A percentile compares a stretch with the other conserved stretches of the same genome.
phyloP scores from a whole-genome alignment of 495 filamentous ascomycete species.

The Penicillium coprophilum region DNA sequence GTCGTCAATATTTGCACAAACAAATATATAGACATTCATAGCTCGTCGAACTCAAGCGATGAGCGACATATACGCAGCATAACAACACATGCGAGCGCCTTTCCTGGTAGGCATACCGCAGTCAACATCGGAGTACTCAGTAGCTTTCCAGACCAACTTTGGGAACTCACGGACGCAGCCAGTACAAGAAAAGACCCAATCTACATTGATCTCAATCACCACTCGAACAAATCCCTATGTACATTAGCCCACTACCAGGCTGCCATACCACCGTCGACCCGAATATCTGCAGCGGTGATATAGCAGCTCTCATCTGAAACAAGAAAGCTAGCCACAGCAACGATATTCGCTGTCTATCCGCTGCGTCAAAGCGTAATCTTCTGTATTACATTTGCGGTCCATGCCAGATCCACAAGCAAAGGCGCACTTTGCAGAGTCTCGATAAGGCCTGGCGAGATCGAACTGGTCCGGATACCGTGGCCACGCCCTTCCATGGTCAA shows the following conservation, averaged over 20 bases:
- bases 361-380: constrained; percentile 60
- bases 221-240: background rate
- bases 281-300: constrained; percentile 83
- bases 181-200: background rate
- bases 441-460: constrained; percentile 1
- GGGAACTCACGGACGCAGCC: background rate
- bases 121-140: background rate
- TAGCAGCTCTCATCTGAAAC: constrained; percentile 90
- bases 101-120: background rate
- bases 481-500: constrained; percentile 6
- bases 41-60: background rate
- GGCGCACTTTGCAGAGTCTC: background rate
- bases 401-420: background rate
- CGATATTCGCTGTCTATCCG: constrained; percentile 92
- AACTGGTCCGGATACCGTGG: background rate
- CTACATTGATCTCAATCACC: background rate
- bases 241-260: background rate
- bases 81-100: background rate
- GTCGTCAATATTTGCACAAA: no score
- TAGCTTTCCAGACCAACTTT: background rate
- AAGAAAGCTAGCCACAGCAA: constrained; percentile 85
- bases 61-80: background rate
- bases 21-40: background rate
- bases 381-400: background rate
- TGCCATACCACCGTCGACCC: constrained; percentile 47